Evolutionary conservation across 208 protist genomes (phyloP), one percentile per base, ranked within the genome.

Genomic region (Naegleria fowleri): DNA sequence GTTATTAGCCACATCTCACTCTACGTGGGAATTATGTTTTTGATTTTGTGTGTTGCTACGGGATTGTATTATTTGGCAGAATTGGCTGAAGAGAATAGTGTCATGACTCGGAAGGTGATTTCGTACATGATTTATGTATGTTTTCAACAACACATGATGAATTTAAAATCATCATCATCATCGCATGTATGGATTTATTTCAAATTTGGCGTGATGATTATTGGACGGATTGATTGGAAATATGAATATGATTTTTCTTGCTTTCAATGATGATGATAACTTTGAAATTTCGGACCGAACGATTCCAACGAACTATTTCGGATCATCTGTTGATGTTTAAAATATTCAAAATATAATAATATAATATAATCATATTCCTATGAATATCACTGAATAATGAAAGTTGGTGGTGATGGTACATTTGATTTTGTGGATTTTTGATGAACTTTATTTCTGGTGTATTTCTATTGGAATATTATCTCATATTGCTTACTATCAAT

Each of bases 61-160:
- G 88, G 88, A 76, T 39, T 90, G 19, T 90, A 90, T 38, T 90
- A 90, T 76, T 51, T 90, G 36, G 75, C 88, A 4, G 88, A 90
- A 38, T 38, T 90, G 15, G 88, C 88, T 33, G 88, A 90, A 86
- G 88, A 90, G 22, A 59, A 90, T 39, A 76, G 19, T 40, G 88
- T 90, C 29, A n/a, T 90, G 16, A 39, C 88, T 13, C 59, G n/a
- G n/a, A 90, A 76, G 75, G 15, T 84, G 19, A 22, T 76, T 39
- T n/a, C 13, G 11, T 90, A 76, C 11, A 40, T 36, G 16, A 41
- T 90, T 5, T 88, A n/a, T 22, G 83, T 86, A 48, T 22, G 36
- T 43, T 58, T n/a, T n/a, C n/a, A n/a, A n/a, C n/a, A n/a, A n/a
- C n/a, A n/a, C n/a, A n/a, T n/a, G n/a, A n/a, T n/a, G n/a, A n/a